phyloP scores from a whole-genome alignment of 495 filamentous ascomycete species.

The Tuber melanosporum region DNA sequence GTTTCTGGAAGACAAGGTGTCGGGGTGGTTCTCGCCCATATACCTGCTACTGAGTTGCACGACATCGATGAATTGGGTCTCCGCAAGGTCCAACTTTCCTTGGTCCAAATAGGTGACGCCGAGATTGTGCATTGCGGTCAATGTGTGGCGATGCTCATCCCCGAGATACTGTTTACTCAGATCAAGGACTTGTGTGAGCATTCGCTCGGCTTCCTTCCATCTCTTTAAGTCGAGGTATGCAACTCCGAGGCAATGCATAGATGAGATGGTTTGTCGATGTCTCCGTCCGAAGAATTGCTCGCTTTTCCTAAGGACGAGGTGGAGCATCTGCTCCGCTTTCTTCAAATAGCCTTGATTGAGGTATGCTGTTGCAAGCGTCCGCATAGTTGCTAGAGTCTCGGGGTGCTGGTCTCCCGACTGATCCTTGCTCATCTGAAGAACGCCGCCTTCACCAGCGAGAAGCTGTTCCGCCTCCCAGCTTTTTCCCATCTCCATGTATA shows the following conservation, averaged over 20 bases:
- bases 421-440: neutral
- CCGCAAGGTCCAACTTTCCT: constrained; percentile 41
- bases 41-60: neutral
- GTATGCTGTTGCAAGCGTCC: constrained; percentile 37
- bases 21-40: neutral
- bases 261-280: neutral
- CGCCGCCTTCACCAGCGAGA: neutral
- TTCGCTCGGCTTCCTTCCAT: constrained; percentile 15
- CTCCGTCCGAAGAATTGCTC: neutral
- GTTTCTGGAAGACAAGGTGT: neutral
- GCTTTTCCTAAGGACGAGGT: neutral
- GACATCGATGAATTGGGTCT: neutral
- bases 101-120: constrained; percentile 38
- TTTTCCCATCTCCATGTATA: neutral
- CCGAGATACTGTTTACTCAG: constrained; percentile 32
- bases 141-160: constrained; percentile 41
- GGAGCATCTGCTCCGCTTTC: constrained; percentile 4
- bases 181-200: neutral
- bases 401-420: constrained; percentile 42
- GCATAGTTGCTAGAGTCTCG: constrained; percentile 42
- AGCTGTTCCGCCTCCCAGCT: neutral
- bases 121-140: constrained; percentile 41
- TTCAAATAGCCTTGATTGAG: neutral
- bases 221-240: neutral
- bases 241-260: neutral